phyloP scores from a whole-genome alignment of 2,329 filamentous ascomycete genomes.

The Colletotrichum tamarilloi region DNA sequence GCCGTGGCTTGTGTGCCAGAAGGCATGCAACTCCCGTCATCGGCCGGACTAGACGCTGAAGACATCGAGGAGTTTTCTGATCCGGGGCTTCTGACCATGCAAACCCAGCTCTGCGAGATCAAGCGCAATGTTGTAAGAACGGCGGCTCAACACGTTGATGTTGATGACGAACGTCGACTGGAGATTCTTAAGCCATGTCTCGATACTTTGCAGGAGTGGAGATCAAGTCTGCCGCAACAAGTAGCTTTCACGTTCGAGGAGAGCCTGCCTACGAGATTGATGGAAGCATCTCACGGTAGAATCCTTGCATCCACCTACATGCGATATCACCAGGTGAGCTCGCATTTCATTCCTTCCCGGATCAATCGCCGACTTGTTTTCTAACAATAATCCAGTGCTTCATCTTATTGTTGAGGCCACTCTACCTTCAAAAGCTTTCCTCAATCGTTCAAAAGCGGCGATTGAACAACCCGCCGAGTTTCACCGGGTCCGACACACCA shows the following conservation, averaged over 20 bases:
- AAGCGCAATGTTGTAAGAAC: slow-evolving; percentile 28
- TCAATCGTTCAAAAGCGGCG: background rate
- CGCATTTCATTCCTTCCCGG: background rate
- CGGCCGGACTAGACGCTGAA: background rate
- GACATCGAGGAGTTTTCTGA: slow-evolving; percentile 30
- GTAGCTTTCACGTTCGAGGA: slow-evolving; percentile 21
- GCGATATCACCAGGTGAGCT: slow-evolving; percentile 34
- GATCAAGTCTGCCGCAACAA: background rate
- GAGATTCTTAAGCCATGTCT: slow-evolving; percentile 14
- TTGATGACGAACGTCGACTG: background rate
- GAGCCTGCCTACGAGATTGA: slow-evolving; percentile 15
- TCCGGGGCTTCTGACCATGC: slow-evolving; percentile 8
- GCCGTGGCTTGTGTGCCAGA: slow-evolving; percentile 6
- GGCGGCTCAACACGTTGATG: slow-evolving; percentile 2
- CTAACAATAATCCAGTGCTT: slow-evolving; percentile 11
- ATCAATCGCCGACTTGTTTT: background rate
- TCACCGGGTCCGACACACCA: background rate
- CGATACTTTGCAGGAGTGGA: slow-evolving; percentile 25
- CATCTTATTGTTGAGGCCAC: slow-evolving; percentile 31
- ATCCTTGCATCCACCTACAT: slow-evolving; percentile 25
- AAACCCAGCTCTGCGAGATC: slow-evolving; percentile 29
- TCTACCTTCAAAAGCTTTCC: slow-evolving; percentile 33
- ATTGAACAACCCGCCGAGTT: background rate
- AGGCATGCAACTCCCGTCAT: slow-evolving; percentile 7
- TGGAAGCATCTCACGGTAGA: slow-evolving; percentile 5